Conservation (phyloP, 164 flowering plant species). For the Vitis cinerea region DNA sequence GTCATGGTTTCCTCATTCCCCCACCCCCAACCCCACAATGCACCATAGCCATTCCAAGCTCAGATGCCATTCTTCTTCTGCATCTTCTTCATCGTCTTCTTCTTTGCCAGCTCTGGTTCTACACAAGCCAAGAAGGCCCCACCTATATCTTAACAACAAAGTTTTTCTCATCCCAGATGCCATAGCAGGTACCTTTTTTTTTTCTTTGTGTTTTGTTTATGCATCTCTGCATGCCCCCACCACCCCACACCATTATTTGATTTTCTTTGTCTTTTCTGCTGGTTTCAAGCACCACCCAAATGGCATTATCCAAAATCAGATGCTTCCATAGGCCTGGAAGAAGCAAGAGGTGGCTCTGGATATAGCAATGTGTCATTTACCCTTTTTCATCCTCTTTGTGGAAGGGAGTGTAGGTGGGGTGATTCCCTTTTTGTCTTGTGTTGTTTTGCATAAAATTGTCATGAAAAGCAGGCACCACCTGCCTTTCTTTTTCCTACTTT, state of each 20-base stretch:
- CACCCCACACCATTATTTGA: neutral
- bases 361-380: no score
- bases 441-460: neutral
- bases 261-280: no score
- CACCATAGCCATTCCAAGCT: no score
- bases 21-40: neutral
- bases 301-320: no score
- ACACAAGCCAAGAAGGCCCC: slow-evolving; percentile 8
- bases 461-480: neutral
- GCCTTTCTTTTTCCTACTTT: slow-evolving; percentile 9
- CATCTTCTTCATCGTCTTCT: slow-evolving; percentile 4
- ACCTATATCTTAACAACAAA: neutral
- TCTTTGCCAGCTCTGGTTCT: neutral
- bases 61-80: slow-evolving; percentile 6
- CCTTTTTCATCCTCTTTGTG: neutral
- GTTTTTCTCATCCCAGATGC: slow-evolving; percentile 12
- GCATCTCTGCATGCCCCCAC: neutral
- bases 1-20: neutral
- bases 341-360: no score
- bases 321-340: no score
- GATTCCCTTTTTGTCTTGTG: slow-evolving; percentile 16
- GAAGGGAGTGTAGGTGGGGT: neutral
- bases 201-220: neutral
- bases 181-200: slow-evolving; percentile 20
- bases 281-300: no score